Conservation (phyloP, 2,329 filamentous ascomycete species). For the Cladophialophora exuberans region DNA sequence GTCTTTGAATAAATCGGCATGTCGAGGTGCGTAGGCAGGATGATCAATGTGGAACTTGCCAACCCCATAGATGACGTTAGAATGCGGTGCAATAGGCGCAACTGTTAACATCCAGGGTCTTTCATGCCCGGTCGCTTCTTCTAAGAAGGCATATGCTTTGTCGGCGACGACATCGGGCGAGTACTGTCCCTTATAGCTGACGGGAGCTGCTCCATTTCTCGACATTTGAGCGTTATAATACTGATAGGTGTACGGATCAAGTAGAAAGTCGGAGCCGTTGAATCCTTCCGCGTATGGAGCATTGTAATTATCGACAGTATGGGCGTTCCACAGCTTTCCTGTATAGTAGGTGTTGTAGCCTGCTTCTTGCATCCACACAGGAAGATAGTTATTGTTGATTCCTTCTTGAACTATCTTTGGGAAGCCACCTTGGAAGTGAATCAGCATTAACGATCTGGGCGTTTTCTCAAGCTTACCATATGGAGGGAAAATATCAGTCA, state of each 20-base stretch:
- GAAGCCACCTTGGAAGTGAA: slow-evolving; percentile 41
- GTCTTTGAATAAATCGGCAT: slow-evolving; percentile 64
- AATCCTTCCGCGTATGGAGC: slow-evolving; percentile 42
- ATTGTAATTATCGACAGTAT: slow-evolving; percentile 55
- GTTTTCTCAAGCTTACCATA: slow-evolving; percentile 22
- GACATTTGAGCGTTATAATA: slow-evolving; percentile 70
- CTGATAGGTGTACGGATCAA: slow-evolving; percentile 60
- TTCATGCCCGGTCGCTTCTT: slow-evolving; percentile 59
- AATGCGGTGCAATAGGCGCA: slow-evolving; percentile 69
- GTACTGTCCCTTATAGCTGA: slow-evolving; percentile 60
- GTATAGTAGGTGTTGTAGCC: slow-evolving; percentile 60
- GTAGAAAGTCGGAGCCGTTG: slow-evolving; percentile 48
- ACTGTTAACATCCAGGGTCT: slow-evolving; percentile 69
- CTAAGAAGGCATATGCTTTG: slow-evolving; percentile 63
- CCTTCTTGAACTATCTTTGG: slow-evolving; percentile 57
- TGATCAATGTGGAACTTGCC: slow-evolving; percentile 39
- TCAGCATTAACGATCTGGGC: background rate
- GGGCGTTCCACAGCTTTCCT: slow-evolving; percentile 59
- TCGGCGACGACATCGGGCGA: slow-evolving; percentile 63
- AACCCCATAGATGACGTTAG: no score
- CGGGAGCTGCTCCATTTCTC: slow-evolving; percentile 58
- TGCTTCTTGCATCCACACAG: slow-evolving; percentile 55
- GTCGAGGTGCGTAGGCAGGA: slow-evolving; percentile 63
- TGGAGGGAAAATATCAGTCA: slow-evolving; percentile 60
- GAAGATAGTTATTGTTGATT: slow-evolving; percentile 55